Base-by-base conservation (phyloP, 139 green algal species). In the Micractinium sp. region DNA sequence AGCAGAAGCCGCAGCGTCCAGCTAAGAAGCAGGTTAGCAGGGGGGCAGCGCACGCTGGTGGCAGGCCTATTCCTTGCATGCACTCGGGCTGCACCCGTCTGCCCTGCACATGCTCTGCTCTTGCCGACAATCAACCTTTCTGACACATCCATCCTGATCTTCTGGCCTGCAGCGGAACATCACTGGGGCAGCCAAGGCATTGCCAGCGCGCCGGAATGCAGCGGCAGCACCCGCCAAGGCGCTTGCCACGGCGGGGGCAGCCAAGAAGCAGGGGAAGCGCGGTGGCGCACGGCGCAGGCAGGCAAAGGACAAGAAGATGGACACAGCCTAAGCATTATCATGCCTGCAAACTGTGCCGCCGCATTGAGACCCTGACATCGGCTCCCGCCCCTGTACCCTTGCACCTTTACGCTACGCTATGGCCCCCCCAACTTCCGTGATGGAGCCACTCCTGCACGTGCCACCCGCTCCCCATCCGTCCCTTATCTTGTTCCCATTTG, bases 301-400 rank as follows among this genome's bases (percentile, higher is more conserved):
- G 75, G 29, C 41, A 15, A 81, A 53, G 75, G 75, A 81, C 33
- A 81, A 77, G 71, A 81, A 81, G 75, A 31, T 56, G 75, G 75
- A 36, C 75, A 29, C 75, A 38, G 71, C 71, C 31, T 77, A 27
- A 77, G 22, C 47, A 77, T 13, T 77, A 38, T 2, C 31, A 14
- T 20, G 15, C 71, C 22, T 77, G 71, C 36, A 38, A 4, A 33
- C 3, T 39, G 36, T 39, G 5, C 71, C 9, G 31, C 18, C 67
- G 5, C 47, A 56, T 5, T 9, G 47, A 56, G 47, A 5, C 47
- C 47, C 9, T 56, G 47, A 56, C 7, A 56, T 56, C 47, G 47
- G 47, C 47, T 5, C 47, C 47, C 47, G 9, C 47, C 47, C 9
- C 5, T 77, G 71, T 77, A 77, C 29, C 35, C 16, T 77, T n/a